Conservation (phyloP, 2,329 filamentous ascomycete genomes). For the Phyllosticta citriasiana region DNA sequence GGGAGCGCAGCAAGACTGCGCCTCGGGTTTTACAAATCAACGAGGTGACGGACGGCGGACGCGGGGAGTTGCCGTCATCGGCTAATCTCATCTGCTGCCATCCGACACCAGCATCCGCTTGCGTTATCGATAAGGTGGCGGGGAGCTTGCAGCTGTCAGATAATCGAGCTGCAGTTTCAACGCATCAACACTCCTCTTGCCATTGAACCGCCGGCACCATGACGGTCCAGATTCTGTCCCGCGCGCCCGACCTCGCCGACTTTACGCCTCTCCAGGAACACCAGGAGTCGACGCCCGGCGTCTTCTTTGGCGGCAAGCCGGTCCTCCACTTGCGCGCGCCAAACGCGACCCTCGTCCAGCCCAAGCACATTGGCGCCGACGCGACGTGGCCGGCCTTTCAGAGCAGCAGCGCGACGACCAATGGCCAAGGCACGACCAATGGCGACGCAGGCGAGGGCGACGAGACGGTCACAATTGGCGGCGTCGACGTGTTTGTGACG, state of each 20-base stretch:
- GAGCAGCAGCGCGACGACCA: constrained; percentile 2
- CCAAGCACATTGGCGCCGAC: not conserved
- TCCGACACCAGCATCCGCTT: too few relatives aligned
- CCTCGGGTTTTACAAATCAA: not conserved
- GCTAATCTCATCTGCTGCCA: constrained; percentile 1
- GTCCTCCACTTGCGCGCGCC: constrained; percentile 56
- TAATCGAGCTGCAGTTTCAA: not conserved
- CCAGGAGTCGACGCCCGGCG: constrained; percentile 60
- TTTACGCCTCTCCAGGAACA: constrained; percentile 60
- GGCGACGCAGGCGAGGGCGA: constrained; percentile 18
- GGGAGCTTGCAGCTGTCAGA: not conserved
- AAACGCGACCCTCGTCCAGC: constrained; percentile 40
- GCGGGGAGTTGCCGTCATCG: constrained; percentile 2
- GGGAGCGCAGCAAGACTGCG: not conserved
- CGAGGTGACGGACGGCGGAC: not conserved
- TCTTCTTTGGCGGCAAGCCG: constrained; percentile 61
- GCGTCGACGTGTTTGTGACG: constrained; percentile 39
- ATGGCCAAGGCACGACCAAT: constrained; percentile 10
- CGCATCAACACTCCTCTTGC: not conserved
- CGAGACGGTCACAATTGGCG: constrained; percentile 15
- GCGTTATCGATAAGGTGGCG: constrained; percentile 2
- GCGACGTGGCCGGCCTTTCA: not conserved
- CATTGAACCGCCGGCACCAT: constrained; percentile 15
- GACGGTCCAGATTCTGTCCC: constrained; percentile 42
- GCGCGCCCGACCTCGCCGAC: constrained; percentile 46